Evolutionary conservation across 441 rosid genomes (phyloP).

Genomic region (Isatis lusitanica): DNA sequence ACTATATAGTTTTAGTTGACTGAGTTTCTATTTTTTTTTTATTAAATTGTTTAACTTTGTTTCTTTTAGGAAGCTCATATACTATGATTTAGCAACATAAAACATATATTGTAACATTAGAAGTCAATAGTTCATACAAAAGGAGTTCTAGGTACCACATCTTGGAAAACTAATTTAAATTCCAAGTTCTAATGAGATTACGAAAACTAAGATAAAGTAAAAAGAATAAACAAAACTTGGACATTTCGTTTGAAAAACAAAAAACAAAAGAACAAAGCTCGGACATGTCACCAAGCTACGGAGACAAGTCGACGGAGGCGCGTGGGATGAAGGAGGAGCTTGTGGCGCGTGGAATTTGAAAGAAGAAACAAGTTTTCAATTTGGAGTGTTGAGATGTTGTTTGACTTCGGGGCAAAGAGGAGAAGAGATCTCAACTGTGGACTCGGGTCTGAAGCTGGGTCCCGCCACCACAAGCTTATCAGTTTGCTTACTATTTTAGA

Average conservation of each 20-base stretch:
- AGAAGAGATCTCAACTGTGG: slow-evolving; percentile 14
- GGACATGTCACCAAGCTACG: slow-evolving; percentile 1
- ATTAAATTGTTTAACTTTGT: neutral
- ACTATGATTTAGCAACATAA: neutral
- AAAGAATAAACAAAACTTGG: neutral
- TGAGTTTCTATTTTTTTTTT: neutral
- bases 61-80: neutral
- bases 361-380: slow-evolving; percentile 16
- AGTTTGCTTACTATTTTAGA: slow-evolving; percentile 37
- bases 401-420: slow-evolving; percentile 34
- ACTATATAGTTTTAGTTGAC: neutral
- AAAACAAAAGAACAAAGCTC: neutral
- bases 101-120: neutral
- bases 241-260: neutral
- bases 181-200: neutral
- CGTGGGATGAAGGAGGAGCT: neutral
- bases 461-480: slow-evolving; percentile 32
- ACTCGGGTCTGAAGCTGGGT: slow-evolving; percentile 13
- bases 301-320: slow-evolving; percentile 19
- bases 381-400: slow-evolving; percentile 30
- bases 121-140: neutral
- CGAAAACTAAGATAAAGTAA: neutral
- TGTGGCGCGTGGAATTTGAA: slow-evolving; percentile 6
- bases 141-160: neutral
- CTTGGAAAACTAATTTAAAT: neutral